Evolutionary conservation across 148 eudicot species (phyloP).

Genomic region (Beta vulgaris): DNA sequence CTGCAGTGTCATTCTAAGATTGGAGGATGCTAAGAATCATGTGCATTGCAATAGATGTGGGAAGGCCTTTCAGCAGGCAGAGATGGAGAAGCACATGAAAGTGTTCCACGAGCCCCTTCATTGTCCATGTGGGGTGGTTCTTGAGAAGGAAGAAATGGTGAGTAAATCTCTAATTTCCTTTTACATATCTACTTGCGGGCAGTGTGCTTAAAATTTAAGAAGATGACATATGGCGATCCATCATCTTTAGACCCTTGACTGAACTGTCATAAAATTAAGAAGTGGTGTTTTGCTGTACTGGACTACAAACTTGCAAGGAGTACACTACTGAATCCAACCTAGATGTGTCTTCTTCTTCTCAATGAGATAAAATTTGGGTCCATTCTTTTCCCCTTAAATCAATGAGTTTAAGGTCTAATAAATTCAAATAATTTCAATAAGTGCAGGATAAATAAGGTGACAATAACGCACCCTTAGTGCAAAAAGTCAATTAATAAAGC

Average conservation of each 20-base stretch:
- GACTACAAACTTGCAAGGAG: background rate
- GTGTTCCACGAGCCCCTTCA: slow-evolving; percentile 82
- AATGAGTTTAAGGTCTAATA: no score
- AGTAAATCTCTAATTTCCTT: slow-evolving; percentile 16
- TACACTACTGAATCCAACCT: no score
- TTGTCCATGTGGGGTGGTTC: slow-evolving; percentile 78
- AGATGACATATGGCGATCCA: background rate
- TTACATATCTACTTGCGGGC: background rate
- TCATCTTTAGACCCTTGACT: background rate
- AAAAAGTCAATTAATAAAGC: no score
- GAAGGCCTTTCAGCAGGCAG: slow-evolving; percentile 68
- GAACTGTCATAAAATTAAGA: no score
- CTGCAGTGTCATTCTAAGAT: slow-evolving; percentile 77
- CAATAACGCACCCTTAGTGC: no score
- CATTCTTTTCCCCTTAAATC: no score
- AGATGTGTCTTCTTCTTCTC: no score
- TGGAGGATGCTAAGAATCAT: slow-evolving; percentile 69
- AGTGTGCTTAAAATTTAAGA: background rate
- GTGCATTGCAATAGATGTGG: slow-evolving; percentile 83
- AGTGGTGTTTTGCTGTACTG: background rate
- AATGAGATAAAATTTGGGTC: no score
- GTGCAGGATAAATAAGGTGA: no score
- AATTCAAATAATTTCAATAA: no score
- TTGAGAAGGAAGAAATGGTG: slow-evolving; percentile 89
- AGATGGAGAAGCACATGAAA: slow-evolving; percentile 85